Conservation (phyloP, 371 early-diverging fungal species). For the Mortierella sp. region DNA sequence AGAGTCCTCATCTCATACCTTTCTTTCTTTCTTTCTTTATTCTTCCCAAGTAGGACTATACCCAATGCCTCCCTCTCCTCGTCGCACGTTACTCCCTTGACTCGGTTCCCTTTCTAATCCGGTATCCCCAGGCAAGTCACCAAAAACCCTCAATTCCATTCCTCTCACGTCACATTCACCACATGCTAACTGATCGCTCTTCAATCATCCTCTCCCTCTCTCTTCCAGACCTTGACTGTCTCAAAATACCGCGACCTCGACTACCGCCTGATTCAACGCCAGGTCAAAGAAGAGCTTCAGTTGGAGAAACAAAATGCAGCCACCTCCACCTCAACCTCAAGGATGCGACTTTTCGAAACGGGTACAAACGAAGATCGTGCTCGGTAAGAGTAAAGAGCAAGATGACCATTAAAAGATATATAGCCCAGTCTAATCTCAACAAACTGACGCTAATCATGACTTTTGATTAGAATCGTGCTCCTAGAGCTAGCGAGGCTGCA, state of each 20-base stretch:
- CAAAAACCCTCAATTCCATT: no score
- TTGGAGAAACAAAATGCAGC: conserved; percentile 34
- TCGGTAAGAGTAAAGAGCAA: conserved; percentile 16
- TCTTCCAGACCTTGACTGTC: conserved; percentile 20
- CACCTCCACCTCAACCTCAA: not conserved
- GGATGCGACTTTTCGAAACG: conserved; percentile 24
- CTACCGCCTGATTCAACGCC: conserved; percentile 45
- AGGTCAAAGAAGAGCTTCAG: conserved; percentile 49
- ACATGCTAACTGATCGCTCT: not conserved
- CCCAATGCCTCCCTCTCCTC: conserved; percentile 27
- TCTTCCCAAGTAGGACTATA: conserved; percentile 29
- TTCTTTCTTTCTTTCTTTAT: not conserved
- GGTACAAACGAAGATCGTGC: conserved; percentile 45
- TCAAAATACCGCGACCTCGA: conserved; percentile 33
- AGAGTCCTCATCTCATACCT: no score
- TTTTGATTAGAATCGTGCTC: conserved; percentile 29
- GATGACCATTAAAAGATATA: not conserved
- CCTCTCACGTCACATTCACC: not conserved
- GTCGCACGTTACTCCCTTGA: conserved; percentile 32
- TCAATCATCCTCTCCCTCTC: not conserved
- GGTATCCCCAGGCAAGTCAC: conserved; percentile 22
- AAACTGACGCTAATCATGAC: not conserved
- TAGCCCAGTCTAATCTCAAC: not conserved
- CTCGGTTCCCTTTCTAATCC: conserved; percentile 20
- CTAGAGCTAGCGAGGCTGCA: conserved; percentile 20